Conservation (phyloP, 2,329 filamentous ascomycete species). For the Venturia nashicola region DNA sequence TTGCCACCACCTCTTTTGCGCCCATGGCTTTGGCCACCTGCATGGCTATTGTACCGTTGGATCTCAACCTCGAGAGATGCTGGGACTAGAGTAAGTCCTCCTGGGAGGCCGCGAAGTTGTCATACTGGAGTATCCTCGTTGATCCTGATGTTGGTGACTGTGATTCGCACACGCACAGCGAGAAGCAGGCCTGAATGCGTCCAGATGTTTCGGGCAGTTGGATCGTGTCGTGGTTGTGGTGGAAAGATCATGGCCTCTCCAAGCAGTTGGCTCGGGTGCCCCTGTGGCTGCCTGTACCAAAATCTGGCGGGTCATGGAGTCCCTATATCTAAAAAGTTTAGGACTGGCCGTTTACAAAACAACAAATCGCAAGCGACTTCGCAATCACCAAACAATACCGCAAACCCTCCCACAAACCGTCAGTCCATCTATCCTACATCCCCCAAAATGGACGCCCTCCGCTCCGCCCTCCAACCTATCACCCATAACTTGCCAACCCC, state of each 20-base stretch:
- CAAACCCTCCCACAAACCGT: background rate
- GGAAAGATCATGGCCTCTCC: background rate
- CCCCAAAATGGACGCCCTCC: constrained; percentile 46
- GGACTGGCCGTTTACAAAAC: background rate
- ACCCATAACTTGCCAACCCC: constrained; percentile 45
- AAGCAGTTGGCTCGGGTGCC: background rate
- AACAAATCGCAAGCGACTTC: background rate
- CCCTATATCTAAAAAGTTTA: background rate
- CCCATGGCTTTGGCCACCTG: constrained; percentile 31
- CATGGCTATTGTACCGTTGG: constrained; percentile 30
- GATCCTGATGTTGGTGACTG: too few species aligned
- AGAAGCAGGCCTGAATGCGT: background rate
- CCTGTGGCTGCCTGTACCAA: too few species aligned
- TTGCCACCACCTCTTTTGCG: constrained; percentile 28
- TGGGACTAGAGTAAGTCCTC: background rate
- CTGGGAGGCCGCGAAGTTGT: background rate
- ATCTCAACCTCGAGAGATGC: background rate
- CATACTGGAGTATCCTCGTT: background rate
- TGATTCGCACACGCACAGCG: background rate
- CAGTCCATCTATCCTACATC: constrained; percentile 9
- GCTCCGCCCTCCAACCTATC: constrained; percentile 47
- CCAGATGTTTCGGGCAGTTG: background rate
- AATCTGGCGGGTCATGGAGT: background rate
- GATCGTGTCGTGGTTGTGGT: background rate
- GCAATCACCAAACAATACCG: background rate